Evolutionary conservation across 2,329 filamentous ascomycete genomes (phyloP), one percentile per base, ranked within the genome.

Genomic region (Phaeosphaeriaceae sp.): DNA sequence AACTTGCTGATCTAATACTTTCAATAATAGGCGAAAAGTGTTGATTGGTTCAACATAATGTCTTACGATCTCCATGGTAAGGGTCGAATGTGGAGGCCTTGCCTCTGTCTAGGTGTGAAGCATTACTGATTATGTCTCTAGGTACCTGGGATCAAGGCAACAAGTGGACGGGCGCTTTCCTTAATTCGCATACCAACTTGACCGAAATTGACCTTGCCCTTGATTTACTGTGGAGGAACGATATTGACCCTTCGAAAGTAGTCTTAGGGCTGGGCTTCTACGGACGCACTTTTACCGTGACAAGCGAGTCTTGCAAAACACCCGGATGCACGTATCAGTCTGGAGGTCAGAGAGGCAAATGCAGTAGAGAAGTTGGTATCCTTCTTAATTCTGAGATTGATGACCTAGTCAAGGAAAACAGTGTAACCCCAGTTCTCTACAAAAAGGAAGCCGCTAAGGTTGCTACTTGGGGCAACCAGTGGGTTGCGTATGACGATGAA

Each of bases 11-110:
- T 15, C 17, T 36, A 18, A 36, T 12, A 36, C 7, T 18, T n/a
- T n/a, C n/a, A n/a, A 15, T 36, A 6, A 12, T 16, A 36, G 9
- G 39, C 44, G 26, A 9, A 46, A 8, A 36, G 48, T 20, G 57
- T 76, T 3, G 73, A 77, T 48, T 77, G 61, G 59, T 72, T 77
- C 58, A 78, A 78, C 46, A 20, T 79, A 23, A 79, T 79, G 76
- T 64, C 63, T 0, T 79, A 79, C 47, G 75, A 80, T 43, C 39
- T 78, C 0, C 74, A 79, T 48, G 76, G 37, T 28, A 35, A 26
- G 50, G 32, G 37, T 3, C 20, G 5, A 1, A 47, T 63, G 21
- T 8, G 21, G 8, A 8, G 8, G 8, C 5, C 21, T 23, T 8
- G 21, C 8, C 8, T 8, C 5, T 8, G 4, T 23, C 8, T 4